phyloP scores from a whole-genome alignment of 257 asterid species.

The Solanum gandarillasii region DNA sequence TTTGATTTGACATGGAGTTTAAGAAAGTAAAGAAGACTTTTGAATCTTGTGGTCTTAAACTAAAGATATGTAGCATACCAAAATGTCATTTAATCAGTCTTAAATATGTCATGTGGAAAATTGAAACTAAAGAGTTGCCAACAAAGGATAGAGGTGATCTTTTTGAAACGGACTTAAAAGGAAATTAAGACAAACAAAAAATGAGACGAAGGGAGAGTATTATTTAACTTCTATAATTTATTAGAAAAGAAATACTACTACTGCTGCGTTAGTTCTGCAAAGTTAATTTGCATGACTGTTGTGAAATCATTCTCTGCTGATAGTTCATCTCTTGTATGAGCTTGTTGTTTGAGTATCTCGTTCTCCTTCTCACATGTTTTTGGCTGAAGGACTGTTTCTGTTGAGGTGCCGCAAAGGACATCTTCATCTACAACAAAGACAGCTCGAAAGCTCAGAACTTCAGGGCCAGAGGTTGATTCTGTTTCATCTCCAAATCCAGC shows the following conservation, averaged over 20 bases:
- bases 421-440: conserved; percentile 42
- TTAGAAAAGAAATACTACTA: neutral
- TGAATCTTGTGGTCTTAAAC: neutral
- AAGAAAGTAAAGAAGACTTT: neutral
- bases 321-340: neutral
- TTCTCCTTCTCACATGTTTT: neutral
- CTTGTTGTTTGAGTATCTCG: neutral
- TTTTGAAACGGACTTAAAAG: neutral
- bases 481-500: conserved; percentile 42
- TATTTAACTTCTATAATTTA: neutral
- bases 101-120: neutral
- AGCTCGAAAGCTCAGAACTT: conserved; percentile 35
- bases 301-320: neutral
- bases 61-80: neutral
- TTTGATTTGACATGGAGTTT: neutral
- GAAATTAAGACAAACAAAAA: neutral
- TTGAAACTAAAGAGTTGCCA: neutral
- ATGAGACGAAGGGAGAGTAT: neutral
- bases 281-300: neutral
- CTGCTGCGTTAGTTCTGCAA: neutral
- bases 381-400: conserved; percentile 32
- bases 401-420: conserved; percentile 42
- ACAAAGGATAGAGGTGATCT: neutral
- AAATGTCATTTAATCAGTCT: neutral
- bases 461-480: conserved; percentile 31